phyloP scores from a whole-genome alignment of 2,329 filamentous ascomycete species.

The Cladosporium sp. region DNA sequence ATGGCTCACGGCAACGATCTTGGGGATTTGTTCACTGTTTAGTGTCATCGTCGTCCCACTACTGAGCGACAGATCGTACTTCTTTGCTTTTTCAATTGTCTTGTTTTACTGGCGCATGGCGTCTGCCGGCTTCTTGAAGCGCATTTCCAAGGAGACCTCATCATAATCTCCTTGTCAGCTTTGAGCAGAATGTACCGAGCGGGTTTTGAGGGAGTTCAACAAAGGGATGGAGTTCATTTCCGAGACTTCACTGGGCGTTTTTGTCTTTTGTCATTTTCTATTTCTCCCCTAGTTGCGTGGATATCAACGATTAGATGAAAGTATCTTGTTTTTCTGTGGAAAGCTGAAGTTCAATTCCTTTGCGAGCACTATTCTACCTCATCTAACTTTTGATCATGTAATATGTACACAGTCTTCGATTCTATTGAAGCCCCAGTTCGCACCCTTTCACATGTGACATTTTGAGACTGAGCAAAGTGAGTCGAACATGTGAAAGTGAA shows the following conservation, averaged over 20 bases:
- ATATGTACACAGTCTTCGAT: not conserved
- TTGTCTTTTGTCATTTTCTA: not conserved
- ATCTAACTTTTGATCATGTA: not conserved
- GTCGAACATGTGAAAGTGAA: not conserved
- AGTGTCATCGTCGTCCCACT: not conserved
- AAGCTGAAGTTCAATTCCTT: not conserved
- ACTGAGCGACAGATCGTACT: not conserved
- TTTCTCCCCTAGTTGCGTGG: not conserved
- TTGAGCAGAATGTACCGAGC: conserved; percentile 8
- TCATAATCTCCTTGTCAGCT: not conserved
- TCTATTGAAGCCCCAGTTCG: not conserved
- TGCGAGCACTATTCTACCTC: not conserved
- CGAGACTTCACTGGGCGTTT: not conserved
- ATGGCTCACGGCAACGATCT: conserved; percentile 7
- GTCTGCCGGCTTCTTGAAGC: not conserved
- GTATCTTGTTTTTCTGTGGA: conserved; percentile 9
- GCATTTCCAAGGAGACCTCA: not conserved
- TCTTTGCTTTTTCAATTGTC: not conserved
- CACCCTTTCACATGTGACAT: not conserved
- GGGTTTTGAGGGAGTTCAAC: not conserved
- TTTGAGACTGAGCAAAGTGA: not conserved
- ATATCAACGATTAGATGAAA: conserved; percentile 18
- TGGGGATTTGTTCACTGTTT: not conserved
- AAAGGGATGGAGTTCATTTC: not conserved
- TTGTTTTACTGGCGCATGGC: conserved; percentile 10